Conservation (phyloP, 2,329 filamentous ascomycete genomes). For the Colletotrichum spinosum region DNA sequence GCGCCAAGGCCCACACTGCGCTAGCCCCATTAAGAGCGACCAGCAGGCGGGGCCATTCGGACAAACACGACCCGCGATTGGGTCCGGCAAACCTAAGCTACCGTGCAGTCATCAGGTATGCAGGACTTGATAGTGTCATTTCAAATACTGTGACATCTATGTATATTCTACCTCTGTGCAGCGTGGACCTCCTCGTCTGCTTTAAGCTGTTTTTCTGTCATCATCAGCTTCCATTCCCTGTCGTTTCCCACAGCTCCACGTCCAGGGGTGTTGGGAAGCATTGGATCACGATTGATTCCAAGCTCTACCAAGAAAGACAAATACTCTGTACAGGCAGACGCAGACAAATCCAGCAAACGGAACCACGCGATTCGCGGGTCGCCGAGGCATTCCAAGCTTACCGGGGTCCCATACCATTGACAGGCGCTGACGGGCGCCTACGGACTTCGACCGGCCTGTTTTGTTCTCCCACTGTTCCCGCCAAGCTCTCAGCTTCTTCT, state of each 20-base stretch:
- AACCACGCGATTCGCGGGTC: conserved; percentile 17
- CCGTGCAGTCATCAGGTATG: too few relatives aligned
- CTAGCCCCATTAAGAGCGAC: too few relatives aligned
- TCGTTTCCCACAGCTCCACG: conserved; percentile 1
- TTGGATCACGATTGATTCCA: too few relatives aligned
- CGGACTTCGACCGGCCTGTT: too few relatives aligned
- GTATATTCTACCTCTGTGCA: conserved; percentile 11
- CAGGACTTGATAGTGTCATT: too few relatives aligned
- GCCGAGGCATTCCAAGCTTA: conserved; percentile 14
- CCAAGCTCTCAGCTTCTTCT: conserved; percentile 9
- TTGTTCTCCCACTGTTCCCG: conserved; percentile 1
- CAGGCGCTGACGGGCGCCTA: background rate
- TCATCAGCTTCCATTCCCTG: conserved; percentile 33
- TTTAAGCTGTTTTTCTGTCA: conserved; percentile 22
- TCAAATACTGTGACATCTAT: background rate
- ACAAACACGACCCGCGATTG: too few relatives aligned
- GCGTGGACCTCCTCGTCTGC: background rate
- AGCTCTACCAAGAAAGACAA: too few relatives aligned
- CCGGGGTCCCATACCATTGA: background rate
- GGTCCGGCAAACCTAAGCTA: too few relatives aligned
- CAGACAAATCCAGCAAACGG: conserved; percentile 7
- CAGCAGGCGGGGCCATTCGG: too few relatives aligned
- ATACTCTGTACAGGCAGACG: background rate
- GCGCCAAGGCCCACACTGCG: conserved; percentile 8
- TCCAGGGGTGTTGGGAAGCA: background rate